Evolutionary conservation across 1,139 yeast genomes (phyloP).

Genomic region (Casaregolazyma suthepensis): DNA sequence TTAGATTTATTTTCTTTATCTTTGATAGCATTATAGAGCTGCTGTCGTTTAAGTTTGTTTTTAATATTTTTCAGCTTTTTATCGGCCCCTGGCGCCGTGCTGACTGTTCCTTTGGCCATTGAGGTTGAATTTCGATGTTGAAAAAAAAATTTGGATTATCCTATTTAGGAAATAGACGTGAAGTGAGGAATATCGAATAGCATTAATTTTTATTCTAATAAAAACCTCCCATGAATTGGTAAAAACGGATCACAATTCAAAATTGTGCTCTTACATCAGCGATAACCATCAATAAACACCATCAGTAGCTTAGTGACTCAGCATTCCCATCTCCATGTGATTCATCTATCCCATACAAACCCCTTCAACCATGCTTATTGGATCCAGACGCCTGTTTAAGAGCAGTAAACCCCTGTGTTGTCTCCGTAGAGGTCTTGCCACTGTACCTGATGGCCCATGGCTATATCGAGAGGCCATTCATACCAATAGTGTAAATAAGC

Average conservation of each 20-base stretch:
- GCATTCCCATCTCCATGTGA: neutral
- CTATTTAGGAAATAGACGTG: neutral
- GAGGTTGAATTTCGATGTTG: neutral
- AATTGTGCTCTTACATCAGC: too few species aligned
- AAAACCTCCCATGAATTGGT: too few species aligned
- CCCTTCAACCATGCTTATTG: neutral
- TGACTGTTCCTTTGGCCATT: slow-evolving; percentile 6
- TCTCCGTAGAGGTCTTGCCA: neutral
- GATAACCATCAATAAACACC: too few species aligned
- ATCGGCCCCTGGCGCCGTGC: neutral
- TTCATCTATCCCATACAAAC: neutral
- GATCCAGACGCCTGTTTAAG: neutral
- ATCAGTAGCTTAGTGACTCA: neutral
- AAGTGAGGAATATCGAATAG: too few species aligned
- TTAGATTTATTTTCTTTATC: slow-evolving; percentile 71
- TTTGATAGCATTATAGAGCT: slow-evolving; percentile 66
- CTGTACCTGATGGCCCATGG: slow-evolving; percentile 24
- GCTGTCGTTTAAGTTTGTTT: slow-evolving; percentile 75
- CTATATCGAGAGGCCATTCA: slow-evolving; percentile 19
- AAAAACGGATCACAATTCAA: too few species aligned
- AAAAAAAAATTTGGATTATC: neutral
- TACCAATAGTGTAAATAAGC: slow-evolving; percentile 18
- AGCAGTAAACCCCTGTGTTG: neutral
- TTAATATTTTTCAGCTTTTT: slow-evolving; percentile 8
- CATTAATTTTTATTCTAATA: too few species aligned